A percentile compares a stretch with the other conserved stretches of the same genome.
Evolutionary conservation across 2,329 filamentous ascomycete species (phyloP).

Genomic region (Westerdykella aurantiaca): DNA sequence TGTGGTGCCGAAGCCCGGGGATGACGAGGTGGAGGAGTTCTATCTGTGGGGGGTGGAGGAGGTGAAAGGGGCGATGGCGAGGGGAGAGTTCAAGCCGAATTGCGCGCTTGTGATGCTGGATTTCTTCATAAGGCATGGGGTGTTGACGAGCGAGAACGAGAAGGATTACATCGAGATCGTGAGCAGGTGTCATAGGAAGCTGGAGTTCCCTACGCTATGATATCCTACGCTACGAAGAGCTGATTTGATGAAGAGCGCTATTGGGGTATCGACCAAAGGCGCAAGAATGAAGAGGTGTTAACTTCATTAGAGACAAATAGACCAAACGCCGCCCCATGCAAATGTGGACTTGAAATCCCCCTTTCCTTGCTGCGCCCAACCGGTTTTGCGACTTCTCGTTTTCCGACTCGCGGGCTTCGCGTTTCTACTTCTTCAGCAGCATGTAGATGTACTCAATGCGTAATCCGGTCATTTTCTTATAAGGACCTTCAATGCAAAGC

Average conservation of each 20-base stretch:
- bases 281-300: too few relatives aligned
- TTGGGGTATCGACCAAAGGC: too few relatives aligned
- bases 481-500: slow-evolving; percentile 85
- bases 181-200: slow-evolving; percentile 65
- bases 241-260: too few relatives aligned
- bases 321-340: too few relatives aligned
- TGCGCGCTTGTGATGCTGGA: slow-evolving; percentile 79
- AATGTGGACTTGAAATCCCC: too few relatives aligned
- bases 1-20: slow-evolving; percentile 67
- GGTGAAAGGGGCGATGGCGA: slow-evolving; percentile 61
- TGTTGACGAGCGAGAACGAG: slow-evolving; percentile 75
- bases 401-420: neutral
- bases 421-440: slow-evolving; percentile 76
- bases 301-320: too few relatives aligned
- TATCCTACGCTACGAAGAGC: too few relatives aligned
- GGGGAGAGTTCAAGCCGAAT: slow-evolving; percentile 86
- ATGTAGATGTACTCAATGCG: slow-evolving; percentile 93
- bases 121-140: slow-evolving; percentile 81
- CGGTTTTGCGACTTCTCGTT: too few relatives aligned
- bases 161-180: slow-evolving; percentile 70
- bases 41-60: slow-evolving; percentile 71
- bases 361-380: too few relatives aligned
- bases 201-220: slow-evolving; percentile 62
- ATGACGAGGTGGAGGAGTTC: slow-evolving; percentile 86
- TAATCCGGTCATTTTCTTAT: slow-evolving; percentile 88